phyloP scores from a whole-genome alignment of 129 eudicot species.

The Daucus carota region DH1_v3.0 NC_030389.2:6380501-6381000 shows the following conservation, averaged over 20 bases:
- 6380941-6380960: slow-evolving; percentile 33
- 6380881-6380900: neutral
- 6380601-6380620: neutral
- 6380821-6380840: slow-evolving; percentile 5
- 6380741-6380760: slow-evolving; percentile 29
- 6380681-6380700: slow-evolving; percentile 34
- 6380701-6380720: slow-evolving; percentile 33
- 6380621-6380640: slow-evolving; percentile 11
- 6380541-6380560: neutral
- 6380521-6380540: neutral
- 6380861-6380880: neutral
- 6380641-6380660: slow-evolving; percentile 22
- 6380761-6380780: slow-evolving; percentile 42
- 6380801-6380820: neutral
- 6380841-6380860: neutral
- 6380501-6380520: neutral
- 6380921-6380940: slow-evolving; percentile 4
- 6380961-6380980: neutral
- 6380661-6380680: slow-evolving; percentile 29
- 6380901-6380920: neutral
- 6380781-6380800: slow-evolving; percentile 35
- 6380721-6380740: slow-evolving; percentile 39
- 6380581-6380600: neutral
- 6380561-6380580: neutral
- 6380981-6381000: neutral